phyloP scores from a whole-genome alignment of 352 stramenopile species.

The Peronospora destructor region DNA sequence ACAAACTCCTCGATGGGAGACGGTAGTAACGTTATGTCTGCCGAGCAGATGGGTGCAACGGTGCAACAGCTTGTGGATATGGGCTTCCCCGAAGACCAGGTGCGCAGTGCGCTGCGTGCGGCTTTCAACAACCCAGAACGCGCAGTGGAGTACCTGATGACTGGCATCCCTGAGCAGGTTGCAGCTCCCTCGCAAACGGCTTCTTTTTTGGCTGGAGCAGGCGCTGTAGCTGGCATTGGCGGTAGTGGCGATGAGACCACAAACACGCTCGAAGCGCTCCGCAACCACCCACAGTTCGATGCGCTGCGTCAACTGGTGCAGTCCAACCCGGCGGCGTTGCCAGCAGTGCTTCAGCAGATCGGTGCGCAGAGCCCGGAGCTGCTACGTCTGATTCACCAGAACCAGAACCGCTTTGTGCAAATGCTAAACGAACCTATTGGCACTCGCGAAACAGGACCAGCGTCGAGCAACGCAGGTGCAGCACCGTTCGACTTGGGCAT shows the following conservation, averaged over 20 bases:
- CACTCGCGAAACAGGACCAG: constrained; percentile 32
- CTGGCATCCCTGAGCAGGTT: constrained; percentile 64
- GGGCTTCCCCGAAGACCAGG: constrained; percentile 85
- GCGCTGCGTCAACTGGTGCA: constrained; percentile 76
- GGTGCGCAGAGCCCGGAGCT: constrained; percentile 77
- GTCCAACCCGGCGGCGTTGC: constrained; percentile 73
- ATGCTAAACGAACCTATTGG: constrained; percentile 86
- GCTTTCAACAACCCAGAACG: constrained; percentile 86
- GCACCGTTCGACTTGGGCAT: constrained; percentile 47
- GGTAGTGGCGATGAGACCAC: constrained; percentile 16
- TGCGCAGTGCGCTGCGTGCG: constrained; percentile 61
- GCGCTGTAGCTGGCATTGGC: constrained; percentile 4
- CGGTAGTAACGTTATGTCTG: constrained; percentile 12
- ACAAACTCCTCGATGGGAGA: constrained; percentile 17
- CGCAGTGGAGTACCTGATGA: constrained; percentile 87
- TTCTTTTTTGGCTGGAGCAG: constrained; percentile 8
- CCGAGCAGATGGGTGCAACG: constrained; percentile 43
- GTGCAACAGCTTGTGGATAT: constrained; percentile 81
- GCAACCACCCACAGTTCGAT: constrained; percentile 82
- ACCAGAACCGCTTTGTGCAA: constrained; percentile 81
- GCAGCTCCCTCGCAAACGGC: constrained; percentile 25
- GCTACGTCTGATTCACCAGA: constrained; percentile 76
- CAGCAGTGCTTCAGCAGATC: constrained; percentile 81
- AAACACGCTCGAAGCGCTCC: constrained; percentile 67
- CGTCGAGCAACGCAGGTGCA: constrained; percentile 28